A percentile compares a stretch with the other conserved stretches of the same genome.
Evolutionary conservation across 202 grass and related monocot genomes (phyloP).

Genomic region (Brachypodium distachyon): DNA sequence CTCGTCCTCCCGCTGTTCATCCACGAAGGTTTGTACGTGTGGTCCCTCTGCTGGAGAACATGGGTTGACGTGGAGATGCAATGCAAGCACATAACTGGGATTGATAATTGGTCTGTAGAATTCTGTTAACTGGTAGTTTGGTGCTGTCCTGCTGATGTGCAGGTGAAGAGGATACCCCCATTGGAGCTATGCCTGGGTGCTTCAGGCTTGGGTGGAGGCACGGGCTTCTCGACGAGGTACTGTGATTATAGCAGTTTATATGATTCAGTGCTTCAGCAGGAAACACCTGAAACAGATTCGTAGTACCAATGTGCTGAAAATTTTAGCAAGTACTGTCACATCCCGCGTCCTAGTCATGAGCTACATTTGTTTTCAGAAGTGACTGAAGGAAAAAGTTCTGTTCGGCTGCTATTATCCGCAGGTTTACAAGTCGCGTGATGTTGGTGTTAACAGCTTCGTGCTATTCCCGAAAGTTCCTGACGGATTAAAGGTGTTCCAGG

Average conservation of each 20-base stretch:
- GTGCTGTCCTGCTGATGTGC: neutral
- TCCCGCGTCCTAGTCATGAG: neutral
- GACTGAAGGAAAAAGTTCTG: neutral
- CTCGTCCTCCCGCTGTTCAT: slow-evolving; percentile 88
- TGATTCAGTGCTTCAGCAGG: neutral
- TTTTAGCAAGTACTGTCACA: neutral
- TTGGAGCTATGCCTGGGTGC: slow-evolving; percentile 97
- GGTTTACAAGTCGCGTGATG: slow-evolving; percentile 86
- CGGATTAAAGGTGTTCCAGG: slow-evolving; percentile 69
- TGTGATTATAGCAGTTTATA: neutral
- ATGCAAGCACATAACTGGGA: neutral
- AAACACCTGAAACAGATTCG: too few species aligned
- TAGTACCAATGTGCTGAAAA: neutral
- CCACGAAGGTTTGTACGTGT: slow-evolving; percentile 90
- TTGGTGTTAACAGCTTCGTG: slow-evolving; percentile 91
- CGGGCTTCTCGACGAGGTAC: slow-evolving; percentile 91
- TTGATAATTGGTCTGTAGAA: neutral
- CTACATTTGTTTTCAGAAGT: neutral
- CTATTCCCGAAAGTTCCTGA: slow-evolving; percentile 96
- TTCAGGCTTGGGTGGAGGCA: slow-evolving; percentile 94
- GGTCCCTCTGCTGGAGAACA: neutral
- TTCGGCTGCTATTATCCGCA: slow-evolving; percentile 19
- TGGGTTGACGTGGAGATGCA: neutral
- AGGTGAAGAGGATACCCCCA: slow-evolving; percentile 83
- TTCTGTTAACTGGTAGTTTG: neutral